Conservation (phyloP, 768 basidiomycete species). For the Termitomyces sp. region DNA sequence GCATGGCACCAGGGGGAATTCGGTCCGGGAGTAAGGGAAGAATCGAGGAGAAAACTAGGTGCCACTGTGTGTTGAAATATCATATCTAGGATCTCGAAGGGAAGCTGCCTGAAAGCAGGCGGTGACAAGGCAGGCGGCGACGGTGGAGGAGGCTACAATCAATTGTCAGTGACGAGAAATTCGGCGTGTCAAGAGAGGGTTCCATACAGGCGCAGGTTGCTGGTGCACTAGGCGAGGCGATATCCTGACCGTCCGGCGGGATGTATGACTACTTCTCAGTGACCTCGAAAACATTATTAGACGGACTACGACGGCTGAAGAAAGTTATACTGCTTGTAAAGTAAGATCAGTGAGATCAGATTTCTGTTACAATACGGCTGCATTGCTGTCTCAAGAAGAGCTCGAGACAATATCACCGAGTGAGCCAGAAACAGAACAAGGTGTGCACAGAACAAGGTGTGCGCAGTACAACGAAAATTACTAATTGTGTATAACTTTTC, state of each 20-base stretch:
- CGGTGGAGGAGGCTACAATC: not conserved
- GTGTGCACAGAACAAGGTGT: not conserved
- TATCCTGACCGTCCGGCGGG: not conserved
- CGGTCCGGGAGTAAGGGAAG: conserved; percentile 10
- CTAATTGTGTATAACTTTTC: not conserved
- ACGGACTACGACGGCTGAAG: not conserved
- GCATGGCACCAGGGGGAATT: conserved; percentile 19
- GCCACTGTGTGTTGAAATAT: conserved; percentile 21
- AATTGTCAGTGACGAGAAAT: not conserved
- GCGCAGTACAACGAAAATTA: not conserved
- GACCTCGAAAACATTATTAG: not conserved
- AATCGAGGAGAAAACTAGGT: conserved; percentile 17
- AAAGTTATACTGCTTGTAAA: not conserved
- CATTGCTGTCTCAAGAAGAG: not conserved
- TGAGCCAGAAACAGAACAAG: not conserved
- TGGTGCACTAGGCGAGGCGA: not conserved
- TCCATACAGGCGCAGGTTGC: not conserved
- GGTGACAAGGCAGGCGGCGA: not conserved
- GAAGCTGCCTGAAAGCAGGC: conserved; percentile 2
- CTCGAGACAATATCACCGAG: no score
- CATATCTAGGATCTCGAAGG: conserved; percentile 18
- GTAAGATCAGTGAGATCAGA: not conserved
- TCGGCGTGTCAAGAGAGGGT: no score
- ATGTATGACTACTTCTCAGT: not conserved
- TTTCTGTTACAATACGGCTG: not conserved